Evolutionary conservation across 768 basidiomycete genomes (phyloP).

Genomic region (Trichaptum fuscoviolaceum): DNA sequence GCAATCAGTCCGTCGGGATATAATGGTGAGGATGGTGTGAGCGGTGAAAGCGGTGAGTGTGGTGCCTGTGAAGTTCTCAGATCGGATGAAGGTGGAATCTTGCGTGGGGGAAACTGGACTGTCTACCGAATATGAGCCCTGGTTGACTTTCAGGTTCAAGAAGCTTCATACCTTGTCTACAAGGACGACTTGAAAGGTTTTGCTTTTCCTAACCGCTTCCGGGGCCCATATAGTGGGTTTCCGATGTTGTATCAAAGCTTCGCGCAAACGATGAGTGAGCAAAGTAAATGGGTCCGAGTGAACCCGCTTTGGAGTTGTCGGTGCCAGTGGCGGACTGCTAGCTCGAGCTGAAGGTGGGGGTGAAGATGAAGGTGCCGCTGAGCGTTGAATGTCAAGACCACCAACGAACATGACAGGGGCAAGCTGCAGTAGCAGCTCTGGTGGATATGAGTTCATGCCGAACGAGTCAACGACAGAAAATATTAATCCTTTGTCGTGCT

Average conservation of each 20-base stretch:
- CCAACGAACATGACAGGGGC: conserved; percentile 94
- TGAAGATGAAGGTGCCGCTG: conserved; percentile 12
- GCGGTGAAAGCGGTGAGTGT: conserved; percentile 92
- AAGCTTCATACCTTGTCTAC: conserved; percentile 60
- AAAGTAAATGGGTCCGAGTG: conserved; percentile 53
- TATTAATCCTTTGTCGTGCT: neutral
- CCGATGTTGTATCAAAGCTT: conserved; percentile 58
- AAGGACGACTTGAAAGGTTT: conserved; percentile 75
- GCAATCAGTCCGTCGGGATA: conserved; percentile 95
- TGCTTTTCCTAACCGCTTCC: conserved; percentile 41
- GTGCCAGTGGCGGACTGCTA: conserved; percentile 16
- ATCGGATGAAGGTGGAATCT: conserved; percentile 52
- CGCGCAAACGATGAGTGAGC: conserved; percentile 59
- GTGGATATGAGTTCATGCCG: conserved; percentile 87
- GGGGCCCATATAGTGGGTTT: conserved; percentile 69
- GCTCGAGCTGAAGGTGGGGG: conserved; percentile 11
- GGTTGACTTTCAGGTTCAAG: neutral
- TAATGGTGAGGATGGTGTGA: conserved; percentile 82
- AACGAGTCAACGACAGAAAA: neutral
- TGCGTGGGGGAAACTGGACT: conserved; percentile 84
- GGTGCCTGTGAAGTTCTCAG: conserved; percentile 50
- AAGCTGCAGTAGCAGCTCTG: conserved; percentile 83
- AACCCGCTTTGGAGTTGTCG: conserved; percentile 18
- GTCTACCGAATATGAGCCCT: conserved; percentile 30
- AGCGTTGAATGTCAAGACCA: conserved; percentile 51